Evolutionary conservation across 2,329 filamentous ascomycete species (phyloP).

Genomic region (Colletotrichum sublineola): DNA sequence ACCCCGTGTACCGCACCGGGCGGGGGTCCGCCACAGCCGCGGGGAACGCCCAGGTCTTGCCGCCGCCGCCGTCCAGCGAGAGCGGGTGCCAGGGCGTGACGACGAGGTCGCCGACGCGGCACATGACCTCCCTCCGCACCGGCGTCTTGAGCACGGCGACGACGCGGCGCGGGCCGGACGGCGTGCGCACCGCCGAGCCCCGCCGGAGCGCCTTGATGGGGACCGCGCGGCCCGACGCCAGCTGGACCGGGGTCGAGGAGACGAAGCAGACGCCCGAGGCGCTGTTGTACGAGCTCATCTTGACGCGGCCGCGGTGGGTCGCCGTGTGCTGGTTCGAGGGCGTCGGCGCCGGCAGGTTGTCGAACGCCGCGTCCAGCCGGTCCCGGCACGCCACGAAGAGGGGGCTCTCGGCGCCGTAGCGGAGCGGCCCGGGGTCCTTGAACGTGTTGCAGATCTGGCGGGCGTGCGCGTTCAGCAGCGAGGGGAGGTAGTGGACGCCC

Average conservation of each 20-base stretch:
- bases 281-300: constrained; percentile 61
- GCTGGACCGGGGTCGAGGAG: constrained; percentile 59
- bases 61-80: constrained; percentile 49
- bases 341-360: constrained; percentile 59
- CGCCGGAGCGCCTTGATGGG: constrained; percentile 59
- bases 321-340: constrained; percentile 50
- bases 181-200: constrained; percentile 65
- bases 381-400: constrained; percentile 66
- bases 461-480: constrained; percentile 67
- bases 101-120: constrained; percentile 59
- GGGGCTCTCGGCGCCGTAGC: constrained; percentile 64
- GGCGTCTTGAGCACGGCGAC: constrained; percentile 64
- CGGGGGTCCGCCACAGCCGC: constrained; percentile 50
- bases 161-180: constrained; percentile 62
- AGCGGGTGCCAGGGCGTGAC: constrained; percentile 74
- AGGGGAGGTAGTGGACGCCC: constrained; percentile 71
- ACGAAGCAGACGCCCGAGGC: constrained; percentile 65
- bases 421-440: constrained; percentile 70
- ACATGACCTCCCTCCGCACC: constrained; percentile 57
- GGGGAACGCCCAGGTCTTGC: constrained; percentile 62
- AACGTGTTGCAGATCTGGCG: constrained; percentile 72
- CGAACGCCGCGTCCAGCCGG: constrained; percentile 63
- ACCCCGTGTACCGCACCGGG: constrained; percentile 60
- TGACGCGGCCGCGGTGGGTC: constrained; percentile 43
- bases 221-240: constrained; percentile 57